Percentiles rank a stretch among this genome's conserved stretches.
These are phyloP conservation scores for Yarrowia yakushimensis DNA, from an alignment of 805 yeast species.

Conservation along the genomic window DNA sequence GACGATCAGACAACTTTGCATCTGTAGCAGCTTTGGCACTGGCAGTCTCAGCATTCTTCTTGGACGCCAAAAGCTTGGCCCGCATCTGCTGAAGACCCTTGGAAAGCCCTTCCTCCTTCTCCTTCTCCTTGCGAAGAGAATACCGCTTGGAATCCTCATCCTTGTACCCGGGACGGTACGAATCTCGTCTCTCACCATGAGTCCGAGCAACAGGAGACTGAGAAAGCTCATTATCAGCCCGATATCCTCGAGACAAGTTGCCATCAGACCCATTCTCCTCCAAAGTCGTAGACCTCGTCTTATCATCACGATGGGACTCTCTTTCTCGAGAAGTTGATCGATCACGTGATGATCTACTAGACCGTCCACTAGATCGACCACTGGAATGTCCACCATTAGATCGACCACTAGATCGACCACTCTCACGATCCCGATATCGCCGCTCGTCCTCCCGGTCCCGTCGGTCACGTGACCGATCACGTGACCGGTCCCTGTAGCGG, in stretches of 20 bases:
- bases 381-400: not conserved
- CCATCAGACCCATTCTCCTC: not conserved
- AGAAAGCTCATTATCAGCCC: not conserved
- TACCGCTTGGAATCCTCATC: not conserved
- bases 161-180: not conserved
- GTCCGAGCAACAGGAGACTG: not conserved
- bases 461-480: not conserved
- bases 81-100: not conserved
- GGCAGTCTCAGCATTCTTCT: too few relatives aligned
- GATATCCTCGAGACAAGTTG: not conserved
- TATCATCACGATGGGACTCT: too few relatives aligned
- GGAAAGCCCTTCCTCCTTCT: not conserved
- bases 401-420: not conserved
- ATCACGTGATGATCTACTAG: not conserved
- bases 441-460: too few relatives aligned
- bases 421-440: not conserved
- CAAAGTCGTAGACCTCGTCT: too few relatives aligned
- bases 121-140: not conserved
- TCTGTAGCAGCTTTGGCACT: not conserved
- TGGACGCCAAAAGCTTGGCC: not conserved
- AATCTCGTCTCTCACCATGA: not conserved
- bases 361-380: not conserved
- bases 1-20: constrained; percentile 13
- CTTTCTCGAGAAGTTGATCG: constrained; percentile 4
- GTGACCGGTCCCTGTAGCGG: not conserved